A percentile compares a stretch with the other conserved stretches of the same genome.
Evolutionary conservation across 495 filamentous ascomycete genomes (phyloP).

Genomic region (Rhypophila decipiens): DNA sequence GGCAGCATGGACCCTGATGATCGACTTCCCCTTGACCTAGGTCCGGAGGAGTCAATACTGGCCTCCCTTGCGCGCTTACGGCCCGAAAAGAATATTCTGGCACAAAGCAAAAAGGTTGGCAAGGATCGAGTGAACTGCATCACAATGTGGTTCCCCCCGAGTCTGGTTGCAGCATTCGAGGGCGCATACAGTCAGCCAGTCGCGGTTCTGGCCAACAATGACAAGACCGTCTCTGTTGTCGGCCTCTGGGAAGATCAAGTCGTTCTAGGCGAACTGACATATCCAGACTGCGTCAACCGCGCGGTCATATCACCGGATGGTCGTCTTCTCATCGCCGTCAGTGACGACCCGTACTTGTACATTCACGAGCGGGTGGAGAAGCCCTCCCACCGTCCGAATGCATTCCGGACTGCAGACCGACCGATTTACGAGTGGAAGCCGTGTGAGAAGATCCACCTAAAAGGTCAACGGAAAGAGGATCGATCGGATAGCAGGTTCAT

Average conservation of each 20-base stretch:
- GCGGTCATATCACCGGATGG: conserved; percentile 88
- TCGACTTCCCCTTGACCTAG: conserved; percentile 34
- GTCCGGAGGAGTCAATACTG: conserved; percentile 16
- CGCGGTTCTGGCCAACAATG: conserved; percentile 67
- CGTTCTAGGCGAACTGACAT: conserved; percentile 59
- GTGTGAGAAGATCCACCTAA: conserved; percentile 39
- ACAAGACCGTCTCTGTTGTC: conserved; percentile 75
- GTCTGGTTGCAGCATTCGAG: conserved; percentile 8
- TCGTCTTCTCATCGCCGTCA: conserved; percentile 69
- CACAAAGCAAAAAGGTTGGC: conserved; percentile 36
- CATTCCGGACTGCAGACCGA: conserved; percentile 5
- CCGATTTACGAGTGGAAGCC: conserved; percentile 33
- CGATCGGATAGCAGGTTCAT: conserved; percentile 30
- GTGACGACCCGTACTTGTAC: conserved; percentile 77
- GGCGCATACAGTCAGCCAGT: conserved; percentile 39
- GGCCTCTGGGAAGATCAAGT: conserved; percentile 43
- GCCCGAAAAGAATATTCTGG: conserved; percentile 28
- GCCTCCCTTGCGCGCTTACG: conserved; percentile 25
- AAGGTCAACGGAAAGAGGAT: conserved; percentile 42
- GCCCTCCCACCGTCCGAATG: background rate
- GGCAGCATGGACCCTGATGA: conserved; percentile 49
- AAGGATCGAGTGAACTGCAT: conserved; percentile 50
- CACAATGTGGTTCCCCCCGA: conserved; percentile 45
- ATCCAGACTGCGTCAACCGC: conserved; percentile 82
- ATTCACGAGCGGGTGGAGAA: conserved; percentile 53